Percentiles rank a stretch among this genome's conserved stretches.
Conservation (phyloP, 1,284 basidiomycete genomes). For the Phellinidium pouzarii region DNA sequence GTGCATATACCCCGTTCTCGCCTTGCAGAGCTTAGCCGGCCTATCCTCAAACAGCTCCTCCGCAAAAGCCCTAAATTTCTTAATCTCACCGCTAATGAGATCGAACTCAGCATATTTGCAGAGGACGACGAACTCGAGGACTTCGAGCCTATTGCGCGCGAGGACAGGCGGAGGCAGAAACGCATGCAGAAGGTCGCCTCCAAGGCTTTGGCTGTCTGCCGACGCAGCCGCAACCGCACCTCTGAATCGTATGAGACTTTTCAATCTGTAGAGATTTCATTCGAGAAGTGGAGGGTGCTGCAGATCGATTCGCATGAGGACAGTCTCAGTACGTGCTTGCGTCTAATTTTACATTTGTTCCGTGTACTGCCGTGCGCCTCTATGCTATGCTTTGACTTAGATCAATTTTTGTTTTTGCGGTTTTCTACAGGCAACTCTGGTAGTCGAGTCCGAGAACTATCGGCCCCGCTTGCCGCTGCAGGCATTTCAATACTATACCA, state of each 20-base stretch:
- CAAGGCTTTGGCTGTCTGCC: constrained; percentile 10
- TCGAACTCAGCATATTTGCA: constrained; percentile 68
- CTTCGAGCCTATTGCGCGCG: constrained; percentile 55
- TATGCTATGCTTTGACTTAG: background rate
- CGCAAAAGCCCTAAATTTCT: constrained; percentile 59
- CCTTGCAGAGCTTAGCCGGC: constrained; percentile 49
- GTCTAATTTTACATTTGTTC: background rate
- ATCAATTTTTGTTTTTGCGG: background rate
- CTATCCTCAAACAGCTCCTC: constrained; percentile 61
- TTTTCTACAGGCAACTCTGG: constrained; percentile 51
- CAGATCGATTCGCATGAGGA: constrained; percentile 71
- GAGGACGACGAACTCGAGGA: constrained; percentile 51
- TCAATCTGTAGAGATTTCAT: constrained; percentile 49
- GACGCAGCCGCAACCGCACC: constrained; percentile 23
- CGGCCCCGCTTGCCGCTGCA: constrained; percentile 69
- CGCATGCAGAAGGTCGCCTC: constrained; percentile 31
- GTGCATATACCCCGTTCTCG: constrained; percentile 65
- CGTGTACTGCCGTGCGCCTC: background rate
- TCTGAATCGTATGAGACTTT: constrained; percentile 1
- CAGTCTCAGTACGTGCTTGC: constrained; percentile 42
- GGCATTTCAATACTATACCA: constrained; percentile 83
- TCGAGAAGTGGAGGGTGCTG: constrained; percentile 67
- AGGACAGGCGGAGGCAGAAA: constrained; percentile 44
- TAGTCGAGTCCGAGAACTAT: constrained; percentile 71
- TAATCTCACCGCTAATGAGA: constrained; percentile 68